Conservation (phyloP, 192 early-diverging fungal species). For the Podila horticola region DNA sequence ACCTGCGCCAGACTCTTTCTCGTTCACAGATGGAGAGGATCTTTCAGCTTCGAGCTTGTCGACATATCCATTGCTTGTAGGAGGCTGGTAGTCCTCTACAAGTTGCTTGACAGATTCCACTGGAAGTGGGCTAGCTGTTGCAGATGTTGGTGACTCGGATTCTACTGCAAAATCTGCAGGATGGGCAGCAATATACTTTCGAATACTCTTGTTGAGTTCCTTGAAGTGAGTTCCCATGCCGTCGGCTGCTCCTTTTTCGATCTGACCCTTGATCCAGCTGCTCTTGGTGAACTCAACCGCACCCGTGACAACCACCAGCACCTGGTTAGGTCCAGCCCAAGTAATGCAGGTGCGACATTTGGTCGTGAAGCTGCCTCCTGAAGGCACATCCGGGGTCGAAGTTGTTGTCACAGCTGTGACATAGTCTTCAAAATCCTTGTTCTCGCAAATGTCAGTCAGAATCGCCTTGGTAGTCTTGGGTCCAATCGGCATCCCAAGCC, state of each 20-base stretch:
- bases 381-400: slow-evolving; percentile 67
- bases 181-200: slow-evolving; percentile 26
- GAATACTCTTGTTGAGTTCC: slow-evolving; percentile 28
- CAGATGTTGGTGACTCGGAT: neutral
- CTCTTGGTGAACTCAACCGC: slow-evolving; percentile 64
- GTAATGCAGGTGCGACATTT: slow-evolving; percentile 67
- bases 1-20: neutral
- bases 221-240: slow-evolving; percentile 42
- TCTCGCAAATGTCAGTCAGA: slow-evolving; percentile 57
- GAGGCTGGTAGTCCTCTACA: neutral
- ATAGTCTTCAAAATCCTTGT: slow-evolving; percentile 59
- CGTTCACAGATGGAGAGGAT: neutral
- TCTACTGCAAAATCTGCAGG: slow-evolving; percentile 19
- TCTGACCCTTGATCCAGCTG: slow-evolving; percentile 62
- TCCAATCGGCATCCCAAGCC: slow-evolving; percentile 42
- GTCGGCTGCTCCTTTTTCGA: slow-evolving; percentile 39
- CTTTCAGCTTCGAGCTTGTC: neutral
- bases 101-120: too few species aligned
- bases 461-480: slow-evolving; percentile 67
- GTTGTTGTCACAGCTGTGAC: slow-evolving; percentile 60
- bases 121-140: neutral
- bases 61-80: neutral
- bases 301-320: slow-evolving; percentile 60
- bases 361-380: slow-evolving; percentile 61
- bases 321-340: slow-evolving; percentile 55